Evolutionary conservation across 495 filamentous ascomycete genomes (phyloP).

Genomic region (Penicillium coffeae): DNA sequence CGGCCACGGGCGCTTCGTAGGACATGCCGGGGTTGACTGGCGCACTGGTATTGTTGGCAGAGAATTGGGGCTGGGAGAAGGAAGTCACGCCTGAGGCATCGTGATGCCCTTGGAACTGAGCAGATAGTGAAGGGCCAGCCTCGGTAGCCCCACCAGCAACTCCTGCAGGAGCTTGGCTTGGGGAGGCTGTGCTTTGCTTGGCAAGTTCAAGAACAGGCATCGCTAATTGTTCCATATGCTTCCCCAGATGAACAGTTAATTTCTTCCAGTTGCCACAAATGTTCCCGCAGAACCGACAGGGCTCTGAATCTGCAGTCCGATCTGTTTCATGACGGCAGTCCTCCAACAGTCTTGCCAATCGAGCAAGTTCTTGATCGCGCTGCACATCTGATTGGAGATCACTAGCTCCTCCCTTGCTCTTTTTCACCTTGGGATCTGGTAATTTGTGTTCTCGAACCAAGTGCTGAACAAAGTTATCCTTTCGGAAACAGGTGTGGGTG

Average conservation of each 20-base stretch:
- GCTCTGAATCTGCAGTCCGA: conserved; percentile 67
- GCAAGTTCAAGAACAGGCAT: conserved; percentile 79
- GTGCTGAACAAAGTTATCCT: conserved; percentile 95
- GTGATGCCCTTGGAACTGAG: conserved; percentile 4
- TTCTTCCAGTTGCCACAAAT: conserved; percentile 87
- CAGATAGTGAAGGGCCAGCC: conserved; percentile 9
- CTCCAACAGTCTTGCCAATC: conserved; percentile 74
- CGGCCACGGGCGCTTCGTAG: conserved; percentile 13
- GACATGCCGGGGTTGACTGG: conserved; percentile 10
- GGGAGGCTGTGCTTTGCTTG: conserved; percentile 24
- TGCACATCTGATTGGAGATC: conserved; percentile 42
- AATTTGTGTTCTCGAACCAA: conserved; percentile 91
- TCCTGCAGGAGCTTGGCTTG: conserved; percentile 7
- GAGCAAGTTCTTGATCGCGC: conserved; percentile 51
- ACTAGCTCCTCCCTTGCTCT: conserved; percentile 28
- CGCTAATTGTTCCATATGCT: conserved; percentile 93
- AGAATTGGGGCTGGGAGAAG: conserved; percentile 17
- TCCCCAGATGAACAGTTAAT: conserved; percentile 88
- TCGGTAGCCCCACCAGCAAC: conserved; percentile 5
- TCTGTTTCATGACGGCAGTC: conserved; percentile 68
- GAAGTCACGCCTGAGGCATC: conserved; percentile 1
- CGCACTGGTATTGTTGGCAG: conserved; percentile 14
- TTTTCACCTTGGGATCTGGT: conserved; percentile 64
- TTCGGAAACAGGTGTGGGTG: conserved; percentile 79
- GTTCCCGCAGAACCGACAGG: conserved; percentile 87